A percentile compares a stretch with the other conserved stretches of the same genome.
Conservation (phyloP, 805 yeast species). For the Candida sanyiensis region DNA sequence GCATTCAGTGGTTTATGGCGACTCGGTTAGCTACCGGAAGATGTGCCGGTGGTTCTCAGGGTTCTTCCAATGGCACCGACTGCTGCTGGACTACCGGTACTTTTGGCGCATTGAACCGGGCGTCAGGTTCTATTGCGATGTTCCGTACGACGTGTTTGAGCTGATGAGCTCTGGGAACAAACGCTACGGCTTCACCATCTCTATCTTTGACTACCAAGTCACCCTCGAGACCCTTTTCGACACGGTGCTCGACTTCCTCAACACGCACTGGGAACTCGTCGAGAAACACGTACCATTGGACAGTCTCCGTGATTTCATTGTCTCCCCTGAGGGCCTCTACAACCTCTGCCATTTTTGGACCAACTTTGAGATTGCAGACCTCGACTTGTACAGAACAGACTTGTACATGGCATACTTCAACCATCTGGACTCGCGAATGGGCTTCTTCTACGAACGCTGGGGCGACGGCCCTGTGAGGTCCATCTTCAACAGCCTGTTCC, state of each 20-base stretch:
- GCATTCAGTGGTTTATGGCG: conserved; percentile 56
- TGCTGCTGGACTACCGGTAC: conserved; percentile 54
- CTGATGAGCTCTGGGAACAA: conserved; percentile 64
- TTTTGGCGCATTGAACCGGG: conserved; percentile 82
- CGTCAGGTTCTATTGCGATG: conserved; percentile 59
- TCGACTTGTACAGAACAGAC: conserved; percentile 72
- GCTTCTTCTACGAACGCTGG: conserved; percentile 88
- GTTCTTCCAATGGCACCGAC: conserved; percentile 57
- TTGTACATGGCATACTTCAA: conserved; percentile 63
- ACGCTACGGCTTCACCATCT: conserved; percentile 68
- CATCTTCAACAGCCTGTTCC: conserved; percentile 65
- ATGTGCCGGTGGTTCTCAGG: conserved; percentile 81
- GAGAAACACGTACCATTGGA: conserved; percentile 54
- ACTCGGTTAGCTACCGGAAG: conserved; percentile 60
- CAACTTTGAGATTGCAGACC: conserved; percentile 77
- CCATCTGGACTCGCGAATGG: conserved; percentile 61
- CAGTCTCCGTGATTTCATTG: conserved; percentile 56
- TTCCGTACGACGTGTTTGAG: conserved; percentile 73
- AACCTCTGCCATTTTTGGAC: conserved; percentile 85
- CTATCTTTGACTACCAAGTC: conserved; percentile 64
- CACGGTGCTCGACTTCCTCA: conserved; percentile 54
- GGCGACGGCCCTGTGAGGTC: conserved; percentile 92
- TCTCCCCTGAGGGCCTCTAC: conserved; percentile 43
- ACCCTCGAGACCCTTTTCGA: conserved; percentile 64
- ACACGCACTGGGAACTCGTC: conserved; percentile 51